Evolutionary conservation across 495 filamentous ascomycete genomes (phyloP).

Genomic region (Hypoxylon crocopeplum): DNA sequence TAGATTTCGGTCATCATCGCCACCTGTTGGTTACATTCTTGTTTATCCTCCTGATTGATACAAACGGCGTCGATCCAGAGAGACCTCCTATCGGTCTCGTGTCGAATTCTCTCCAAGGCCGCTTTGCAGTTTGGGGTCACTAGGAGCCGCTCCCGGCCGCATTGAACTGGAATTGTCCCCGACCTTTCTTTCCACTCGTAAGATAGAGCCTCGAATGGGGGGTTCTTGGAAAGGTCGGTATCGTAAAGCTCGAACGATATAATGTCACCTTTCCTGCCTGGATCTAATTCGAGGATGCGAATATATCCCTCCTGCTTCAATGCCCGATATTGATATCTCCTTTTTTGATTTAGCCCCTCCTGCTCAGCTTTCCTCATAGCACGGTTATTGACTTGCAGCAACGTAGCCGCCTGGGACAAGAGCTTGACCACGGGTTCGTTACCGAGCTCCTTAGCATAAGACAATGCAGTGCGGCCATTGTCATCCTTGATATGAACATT

Average conservation of each 20-base stretch:
- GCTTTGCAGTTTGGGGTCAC: too few relatives aligned
- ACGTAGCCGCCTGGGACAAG: neutral
- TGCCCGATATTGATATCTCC: neutral
- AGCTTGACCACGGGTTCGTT: neutral
- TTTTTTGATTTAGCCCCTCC: neutral
- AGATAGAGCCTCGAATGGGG: neutral
- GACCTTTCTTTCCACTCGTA: neutral
- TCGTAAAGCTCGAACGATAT: neutral
- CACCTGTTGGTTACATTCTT: too few relatives aligned
- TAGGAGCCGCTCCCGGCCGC: too few relatives aligned
- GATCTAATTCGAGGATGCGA: neutral
- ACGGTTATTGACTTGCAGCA: neutral
- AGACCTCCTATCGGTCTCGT: too few relatives aligned
- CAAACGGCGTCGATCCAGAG: too few relatives aligned
- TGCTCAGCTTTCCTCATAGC: neutral
- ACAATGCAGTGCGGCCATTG: neutral
- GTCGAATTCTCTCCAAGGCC: too few relatives aligned
- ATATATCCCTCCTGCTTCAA: conserved; percentile 1
- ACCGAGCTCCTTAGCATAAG: neutral
- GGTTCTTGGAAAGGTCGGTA: neutral
- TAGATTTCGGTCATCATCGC: too few relatives aligned
- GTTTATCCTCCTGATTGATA: too few relatives aligned
- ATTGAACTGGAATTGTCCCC: neutral
- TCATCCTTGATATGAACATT: neutral
- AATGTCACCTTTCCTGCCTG: neutral